Percentiles rank a stretch among this genome's conserved stretches.
phyloP scores from a whole-genome alignment of 305 asterid species.

The Fraxinus baroniana region DNA sequence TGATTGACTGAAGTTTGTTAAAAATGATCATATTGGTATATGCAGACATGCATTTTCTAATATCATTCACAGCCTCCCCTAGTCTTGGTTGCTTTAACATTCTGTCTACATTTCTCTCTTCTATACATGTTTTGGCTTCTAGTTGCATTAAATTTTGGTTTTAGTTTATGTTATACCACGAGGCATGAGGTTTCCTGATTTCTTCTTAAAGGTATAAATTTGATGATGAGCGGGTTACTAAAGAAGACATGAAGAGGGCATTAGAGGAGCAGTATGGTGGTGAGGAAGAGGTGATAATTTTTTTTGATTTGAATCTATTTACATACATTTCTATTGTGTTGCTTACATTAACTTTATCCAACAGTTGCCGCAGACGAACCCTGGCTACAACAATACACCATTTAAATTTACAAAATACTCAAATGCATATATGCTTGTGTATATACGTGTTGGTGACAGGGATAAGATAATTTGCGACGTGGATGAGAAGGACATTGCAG shows the following conservation, averaged over 20 bases:
- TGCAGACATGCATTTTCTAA: not conserved
- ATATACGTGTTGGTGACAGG: conserved; percentile 57
- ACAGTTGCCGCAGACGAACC: conserved; percentile 55
- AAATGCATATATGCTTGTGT: conserved; percentile 64
- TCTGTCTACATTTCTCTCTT: not conserved
- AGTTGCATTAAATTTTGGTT: not conserved
- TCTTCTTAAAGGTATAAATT: conserved; percentile 50
- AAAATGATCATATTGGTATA: not conserved
- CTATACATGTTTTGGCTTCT: not conserved
- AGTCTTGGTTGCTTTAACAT: not conserved
- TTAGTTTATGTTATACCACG: not conserved
- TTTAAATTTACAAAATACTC: conserved; percentile 59
- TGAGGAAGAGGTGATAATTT: conserved; percentile 48
- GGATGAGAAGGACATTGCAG: conserved; percentile 58
- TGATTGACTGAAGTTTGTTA: not conserved
- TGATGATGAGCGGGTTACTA: conserved; percentile 71
- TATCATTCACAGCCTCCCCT: not conserved
- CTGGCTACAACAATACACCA: conserved; percentile 50
- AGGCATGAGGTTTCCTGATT: conserved; percentile 17
- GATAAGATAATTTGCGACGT: conserved; percentile 59
- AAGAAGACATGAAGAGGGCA: conserved; percentile 60
- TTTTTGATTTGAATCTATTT: not conserved
- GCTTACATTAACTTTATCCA: conserved; percentile 7
- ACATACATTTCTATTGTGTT: conserved; percentile 12
- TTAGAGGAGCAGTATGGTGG: conserved; percentile 76